phyloP scores from a whole-genome alignment of 345 rosid genomes.

The Sisymbrium altissimum region DNA sequence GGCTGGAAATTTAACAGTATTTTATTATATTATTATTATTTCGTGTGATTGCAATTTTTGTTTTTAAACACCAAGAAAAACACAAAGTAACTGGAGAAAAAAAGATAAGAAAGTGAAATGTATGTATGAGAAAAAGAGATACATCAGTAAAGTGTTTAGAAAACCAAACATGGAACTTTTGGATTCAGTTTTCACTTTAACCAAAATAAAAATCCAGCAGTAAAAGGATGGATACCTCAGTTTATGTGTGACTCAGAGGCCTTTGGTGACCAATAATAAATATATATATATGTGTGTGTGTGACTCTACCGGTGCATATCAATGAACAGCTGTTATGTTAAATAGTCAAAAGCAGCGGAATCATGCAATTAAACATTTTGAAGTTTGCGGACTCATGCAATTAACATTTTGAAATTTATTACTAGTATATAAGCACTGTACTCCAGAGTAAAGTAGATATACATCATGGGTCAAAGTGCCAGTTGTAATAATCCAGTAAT shows the following conservation, averaged over 20 bases:
- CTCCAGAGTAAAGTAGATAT: constrained; percentile 5
- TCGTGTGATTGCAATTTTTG: too few species aligned
- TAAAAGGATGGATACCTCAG: too few species aligned
- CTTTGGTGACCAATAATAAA: too few species aligned
- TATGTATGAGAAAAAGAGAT: not conserved
- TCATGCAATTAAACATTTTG: not conserved
- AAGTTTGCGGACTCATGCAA: not conserved
- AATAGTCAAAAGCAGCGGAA: constrained; percentile 6
- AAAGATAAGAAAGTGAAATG: not conserved
- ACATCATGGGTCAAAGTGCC: constrained; percentile 15
- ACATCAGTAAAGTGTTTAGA: not conserved
- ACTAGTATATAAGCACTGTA: constrained; percentile 4
- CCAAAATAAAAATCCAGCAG: not conserved
- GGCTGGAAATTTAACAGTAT: too few species aligned
- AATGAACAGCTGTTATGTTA: constrained; percentile 14
- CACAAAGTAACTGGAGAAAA: not conserved
- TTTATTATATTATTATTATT: too few species aligned
- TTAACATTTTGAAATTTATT: not conserved
- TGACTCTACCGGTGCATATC: constrained; percentile 1
- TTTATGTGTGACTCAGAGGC: too few species aligned
- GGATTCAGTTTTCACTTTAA: not conserved
- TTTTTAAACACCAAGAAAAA: too few species aligned
- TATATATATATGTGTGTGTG: not conserved
- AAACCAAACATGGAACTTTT: not conserved
- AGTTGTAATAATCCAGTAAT: constrained; percentile 13